Conservation (phyloP, 768 basidiomycete genomes). For the Dacryopinax primogenitus region DNA sequence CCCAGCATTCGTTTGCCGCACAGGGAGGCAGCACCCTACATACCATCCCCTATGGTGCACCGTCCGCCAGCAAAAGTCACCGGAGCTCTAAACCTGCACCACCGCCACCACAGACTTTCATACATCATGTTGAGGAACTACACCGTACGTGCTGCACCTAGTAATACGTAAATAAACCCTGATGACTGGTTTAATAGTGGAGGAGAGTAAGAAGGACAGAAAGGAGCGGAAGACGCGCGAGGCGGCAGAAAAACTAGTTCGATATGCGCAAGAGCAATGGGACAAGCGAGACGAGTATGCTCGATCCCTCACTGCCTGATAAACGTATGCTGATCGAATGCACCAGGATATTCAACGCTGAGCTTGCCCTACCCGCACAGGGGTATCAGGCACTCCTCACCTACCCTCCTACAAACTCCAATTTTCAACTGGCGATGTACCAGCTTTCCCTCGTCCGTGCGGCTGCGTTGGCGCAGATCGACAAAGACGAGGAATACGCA, state of each 20-base stretch:
- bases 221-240: constrained; percentile 8
- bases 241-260: neutral
- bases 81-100: neutral
- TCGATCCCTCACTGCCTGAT: neutral
- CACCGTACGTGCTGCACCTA: neutral
- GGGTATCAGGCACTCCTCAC: constrained; percentile 9
- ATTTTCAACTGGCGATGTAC: constrained; percentile 60
- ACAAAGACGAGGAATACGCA: constrained; percentile 55
- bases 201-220: constrained; percentile 6
- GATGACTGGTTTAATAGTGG: neutral
- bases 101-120: neutral
- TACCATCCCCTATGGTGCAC: neutral
- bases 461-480: constrained; percentile 52
- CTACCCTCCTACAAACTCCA: constrained; percentile 44
- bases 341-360: constrained; percentile 1
- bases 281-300: constrained; percentile 4
- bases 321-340: neutral
- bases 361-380: neutral
- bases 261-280: constrained; percentile 5
- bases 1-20: neutral
- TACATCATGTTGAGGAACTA: constrained; percentile 1
- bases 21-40: neutral
- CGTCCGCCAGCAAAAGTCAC: neutral
- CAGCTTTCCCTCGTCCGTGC: constrained; percentile 66
- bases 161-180: neutral